Evolutionary conservation across 495 filamentous ascomycete species (phyloP), one percentile per base, ranked within the genome.

Genomic region (Annulohypoxylon nitens): DNA sequence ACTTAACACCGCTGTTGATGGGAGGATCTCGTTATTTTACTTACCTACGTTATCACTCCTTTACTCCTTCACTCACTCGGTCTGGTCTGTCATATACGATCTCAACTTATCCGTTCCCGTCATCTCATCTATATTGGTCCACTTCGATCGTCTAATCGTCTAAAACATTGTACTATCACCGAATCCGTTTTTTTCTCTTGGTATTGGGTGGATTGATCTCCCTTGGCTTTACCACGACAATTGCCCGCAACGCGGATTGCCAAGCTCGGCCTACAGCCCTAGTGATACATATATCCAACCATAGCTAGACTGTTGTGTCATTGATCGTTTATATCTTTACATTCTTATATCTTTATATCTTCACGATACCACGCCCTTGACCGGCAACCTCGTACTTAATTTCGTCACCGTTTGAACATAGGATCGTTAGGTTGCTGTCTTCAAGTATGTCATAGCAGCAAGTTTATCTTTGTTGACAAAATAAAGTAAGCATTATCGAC

Each of bases 391-490:
- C 62, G 48, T 50, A 47, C 62, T 45, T 61, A 58, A 37, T 50
- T 34, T 63, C 47, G 51, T 20, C n/a, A 50, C 43, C 41, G 30
- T 61, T 41, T 60, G 5, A 43, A 11, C 20, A 5, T 33, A 53
- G 23, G 71, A 18, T 51, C 9, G 48, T 14, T 51, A 36, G 36
- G 48, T 61, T 61, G 45, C 26, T 64, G 37, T 61, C 47, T 41
- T 55, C 43, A 60, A 70, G 59, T 43, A 75, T 75, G 72, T 75
- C 67, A 63, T 75, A 70, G 59, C 25, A 61, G 51, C 34, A 41
- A 41, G 20, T 59, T 48, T 33, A 20, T 30, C 37, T 20, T 20
- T 57, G 34, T 60, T 43, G 36, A 20, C 23, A 43, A 65, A 61
- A 47, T 26, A 16, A 48, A 57, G 64, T 73, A 62, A 74, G 66